Conservation (phyloP, 805 yeast species). For the Spathaspora sp. region DNA sequence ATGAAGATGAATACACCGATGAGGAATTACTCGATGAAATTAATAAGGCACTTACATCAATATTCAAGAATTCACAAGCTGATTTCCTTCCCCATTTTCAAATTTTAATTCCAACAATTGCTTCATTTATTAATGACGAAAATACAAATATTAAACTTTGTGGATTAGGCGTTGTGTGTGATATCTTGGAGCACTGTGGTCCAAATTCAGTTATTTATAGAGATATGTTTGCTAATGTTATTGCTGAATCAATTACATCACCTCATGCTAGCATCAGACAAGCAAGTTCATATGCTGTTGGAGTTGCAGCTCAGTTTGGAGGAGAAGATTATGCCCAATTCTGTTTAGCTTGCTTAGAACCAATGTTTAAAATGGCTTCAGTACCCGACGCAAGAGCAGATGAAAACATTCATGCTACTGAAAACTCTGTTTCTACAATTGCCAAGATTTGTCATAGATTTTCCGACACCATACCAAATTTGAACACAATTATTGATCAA, state of each 20-base stretch:
- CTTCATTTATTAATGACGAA: constrained; percentile 59
- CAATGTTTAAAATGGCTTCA: constrained; percentile 66
- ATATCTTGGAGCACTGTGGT: constrained; percentile 77
- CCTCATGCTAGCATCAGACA: constrained; percentile 77
- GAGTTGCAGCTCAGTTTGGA: constrained; percentile 82
- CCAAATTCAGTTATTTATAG: constrained; percentile 59
- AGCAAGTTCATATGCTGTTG: constrained; percentile 80
- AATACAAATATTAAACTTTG: constrained; percentile 68
- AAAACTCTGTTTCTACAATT: constrained; percentile 75
- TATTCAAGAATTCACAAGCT: constrained; percentile 60
- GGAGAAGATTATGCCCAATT: constrained; percentile 58
- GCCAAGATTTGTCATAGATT: constrained; percentile 75
- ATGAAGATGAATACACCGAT: constrained; percentile 83
- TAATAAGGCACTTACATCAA: constrained; percentile 65
- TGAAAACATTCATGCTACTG: constrained; percentile 83
- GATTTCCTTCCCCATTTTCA: constrained; percentile 66
- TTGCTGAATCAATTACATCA: constrained; percentile 64
- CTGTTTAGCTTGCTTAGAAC: constrained; percentile 66
- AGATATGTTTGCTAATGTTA: constrained; percentile 58
- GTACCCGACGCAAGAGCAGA: constrained; percentile 83
- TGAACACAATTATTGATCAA: constrained; percentile 57
- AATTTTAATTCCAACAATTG: constrained; percentile 57
- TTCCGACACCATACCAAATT: constrained; percentile 56
- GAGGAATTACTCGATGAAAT: constrained; percentile 88
- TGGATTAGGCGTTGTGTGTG: constrained; percentile 78